Conservation (phyloP, 805 yeast genomes). For the Saturnispora gosingensis region DNA sequence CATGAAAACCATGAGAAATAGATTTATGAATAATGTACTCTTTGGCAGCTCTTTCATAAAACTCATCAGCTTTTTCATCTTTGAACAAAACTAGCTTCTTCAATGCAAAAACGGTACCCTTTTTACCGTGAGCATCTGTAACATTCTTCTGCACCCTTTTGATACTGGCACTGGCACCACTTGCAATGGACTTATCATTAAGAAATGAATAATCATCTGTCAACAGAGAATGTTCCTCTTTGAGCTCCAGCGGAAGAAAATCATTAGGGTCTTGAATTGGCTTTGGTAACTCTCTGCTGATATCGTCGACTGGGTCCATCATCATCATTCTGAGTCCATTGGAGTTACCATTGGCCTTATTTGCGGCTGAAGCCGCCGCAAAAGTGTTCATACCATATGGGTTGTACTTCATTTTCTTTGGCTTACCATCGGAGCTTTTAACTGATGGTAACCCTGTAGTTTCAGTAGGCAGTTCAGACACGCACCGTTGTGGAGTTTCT, state of each 20-base stretch:
- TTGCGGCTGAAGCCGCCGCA: not conserved
- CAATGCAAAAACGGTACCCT: slow-evolving; percentile 53
- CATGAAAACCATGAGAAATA: slow-evolving; percentile 48
- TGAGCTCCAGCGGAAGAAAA: slow-evolving; percentile 47
- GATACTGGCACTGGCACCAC: slow-evolving; percentile 71
- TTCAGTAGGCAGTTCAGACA: slow-evolving; percentile 5
- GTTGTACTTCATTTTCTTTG: slow-evolving; percentile 44
- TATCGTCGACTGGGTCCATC: slow-evolving; percentile 26
- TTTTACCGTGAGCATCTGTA: slow-evolving; percentile 12
- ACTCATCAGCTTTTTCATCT: slow-evolving; percentile 61
- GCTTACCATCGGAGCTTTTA: slow-evolving; percentile 16
- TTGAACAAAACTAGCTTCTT: slow-evolving; percentile 57
- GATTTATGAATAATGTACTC: slow-evolving; percentile 61
- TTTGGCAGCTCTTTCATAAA: slow-evolving; percentile 59
- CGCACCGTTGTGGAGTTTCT: slow-evolving; percentile 1
- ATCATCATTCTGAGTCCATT: slow-evolving; percentile 10
- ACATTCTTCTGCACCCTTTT: slow-evolving; percentile 34
- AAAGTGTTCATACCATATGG: slow-evolving; percentile 44
- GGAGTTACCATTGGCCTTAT: slow-evolving; percentile 10
- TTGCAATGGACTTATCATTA: slow-evolving; percentile 48
- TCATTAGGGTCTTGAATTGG: slow-evolving; percentile 69
- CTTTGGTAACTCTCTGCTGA: slow-evolving; percentile 41
- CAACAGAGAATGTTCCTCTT: slow-evolving; percentile 42
- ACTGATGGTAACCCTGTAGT: slow-evolving; percentile 25
- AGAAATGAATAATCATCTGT: slow-evolving; percentile 48